phyloP scores from a whole-genome alignment of 345 rosid species.

The Fremontodendron californicum region DNA sequence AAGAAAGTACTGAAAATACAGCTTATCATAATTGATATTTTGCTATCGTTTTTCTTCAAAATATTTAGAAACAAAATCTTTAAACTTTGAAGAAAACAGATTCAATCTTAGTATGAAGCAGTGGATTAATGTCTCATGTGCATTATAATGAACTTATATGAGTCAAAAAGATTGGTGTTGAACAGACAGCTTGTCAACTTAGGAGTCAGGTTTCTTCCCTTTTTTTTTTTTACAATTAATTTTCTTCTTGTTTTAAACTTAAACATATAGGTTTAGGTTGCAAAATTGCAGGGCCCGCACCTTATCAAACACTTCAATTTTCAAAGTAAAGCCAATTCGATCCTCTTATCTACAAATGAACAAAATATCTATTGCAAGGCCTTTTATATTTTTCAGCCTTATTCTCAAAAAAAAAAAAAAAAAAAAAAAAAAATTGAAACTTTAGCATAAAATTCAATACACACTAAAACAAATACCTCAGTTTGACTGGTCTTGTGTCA shows the following conservation, averaged over 20 bases:
- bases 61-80: too few species aligned
- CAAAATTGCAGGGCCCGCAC: neutral
- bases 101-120: too few species aligned
- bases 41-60: too few species aligned
- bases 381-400: neutral
- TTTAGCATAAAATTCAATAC: neutral
- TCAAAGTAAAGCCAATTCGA: constrained; percentile 4
- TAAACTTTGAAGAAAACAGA: too few species aligned
- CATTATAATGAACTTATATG: too few species aligned
- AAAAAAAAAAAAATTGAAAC: neutral
- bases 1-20: too few species aligned
- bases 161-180: too few species aligned
- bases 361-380: neutral
- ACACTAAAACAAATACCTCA: neutral
- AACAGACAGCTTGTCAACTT: too few species aligned
- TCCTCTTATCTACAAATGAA: neutral
- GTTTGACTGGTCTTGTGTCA: constrained; percentile 4
- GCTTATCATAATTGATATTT: too few species aligned
- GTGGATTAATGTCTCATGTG: too few species aligned
- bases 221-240: neutral
- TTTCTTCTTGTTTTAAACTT: neutral
- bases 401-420: neutral
- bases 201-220: too few species aligned
- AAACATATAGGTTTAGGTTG: neutral
- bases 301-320: neutral